phyloP scores from a whole-genome alignment of 1,139 yeast species.

The Arxiozyma telluris region DNA sequence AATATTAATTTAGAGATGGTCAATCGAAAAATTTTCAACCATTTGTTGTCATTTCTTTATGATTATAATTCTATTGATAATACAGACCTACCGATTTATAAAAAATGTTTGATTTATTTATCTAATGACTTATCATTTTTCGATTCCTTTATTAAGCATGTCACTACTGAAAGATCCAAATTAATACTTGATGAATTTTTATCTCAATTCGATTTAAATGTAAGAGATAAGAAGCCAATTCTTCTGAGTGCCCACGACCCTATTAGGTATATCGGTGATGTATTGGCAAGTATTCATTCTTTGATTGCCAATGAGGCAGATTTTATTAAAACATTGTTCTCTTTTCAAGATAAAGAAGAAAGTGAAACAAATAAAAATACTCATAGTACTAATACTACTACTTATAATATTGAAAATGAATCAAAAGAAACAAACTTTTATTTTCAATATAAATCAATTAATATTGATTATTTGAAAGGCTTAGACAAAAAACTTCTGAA shows the following conservation, averaged over 20 bases:
- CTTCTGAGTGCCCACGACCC: conserved; percentile 73
- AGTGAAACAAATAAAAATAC: conserved; percentile 1
- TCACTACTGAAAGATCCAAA: conserved; percentile 53
- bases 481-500: conserved; percentile 28
- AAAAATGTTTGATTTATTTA: conserved; percentile 27
- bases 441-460: conserved; percentile 1
- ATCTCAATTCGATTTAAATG: conserved; percentile 38
- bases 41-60: conserved; percentile 30
- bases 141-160: conserved; percentile 44
- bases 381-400: too few relatives aligned
- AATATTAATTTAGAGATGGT: conserved; percentile 33
- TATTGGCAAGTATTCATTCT: conserved; percentile 82
- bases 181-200: conserved; percentile 50
- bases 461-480: conserved; percentile 16
- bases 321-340: conserved; percentile 49
- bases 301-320: conserved; percentile 87
- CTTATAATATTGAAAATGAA: conserved; percentile 13
- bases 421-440: neutral
- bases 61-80: conserved; percentile 15
- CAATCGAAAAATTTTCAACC: conserved; percentile 32
- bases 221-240: conserved; percentile 38
- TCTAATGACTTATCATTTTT: conserved; percentile 36
- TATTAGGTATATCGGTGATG: conserved; percentile 72
- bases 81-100: conserved; percentile 14
- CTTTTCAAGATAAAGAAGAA: conserved; percentile 25